Evolutionary conservation across 148 eudicot species (phyloP), one percentile per base, ranked within the genome.

Genomic region (Rhododendron mucronatum): DNA sequence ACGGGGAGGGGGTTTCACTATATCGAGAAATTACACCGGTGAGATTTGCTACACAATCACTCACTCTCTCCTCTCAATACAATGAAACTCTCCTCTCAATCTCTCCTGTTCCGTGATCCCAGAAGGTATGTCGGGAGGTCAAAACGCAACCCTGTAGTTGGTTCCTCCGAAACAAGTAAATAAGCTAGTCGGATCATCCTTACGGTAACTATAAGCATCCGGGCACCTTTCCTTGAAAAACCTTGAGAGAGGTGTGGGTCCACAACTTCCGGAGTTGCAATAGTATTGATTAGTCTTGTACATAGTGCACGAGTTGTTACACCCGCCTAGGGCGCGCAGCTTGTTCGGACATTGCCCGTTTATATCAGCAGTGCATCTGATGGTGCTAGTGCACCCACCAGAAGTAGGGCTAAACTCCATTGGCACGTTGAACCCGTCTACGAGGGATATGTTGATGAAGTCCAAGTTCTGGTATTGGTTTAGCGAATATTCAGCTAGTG

Each of bases 301-400:
- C 5, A 89, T 90, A 0, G 92, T 92, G 45, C 94, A 93, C 0
- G 92, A 90, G 28, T 88, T 90, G 45, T 91, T 86, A 28, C 95
- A 93, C 35, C 94, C 95, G 3, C 91, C 93, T 0, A 85, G 63
- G 0, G 84, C 80, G 80, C 51, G 55, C 9, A 91, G 35, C 41
- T 83, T 30, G 0, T 18, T 15, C 0, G 92, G 95, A 85, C 93
- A 93, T 21, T 87, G 86, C 0, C 88, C 88, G 26, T 75, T 88
- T 0, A 59, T 59, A 21, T 59, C 65, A 21, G n/a, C 65, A 15
- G 26, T 59, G 65, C 65, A 59, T 18, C n/a, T 91, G 83, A 45
- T 93, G n/a, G 87, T 0, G 84, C 88, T 51, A 12, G 37, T 35
- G 37, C 51, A 7, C 51, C 37, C 37, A 35, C 51, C 51, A 0